Conservation (phyloP, 192 early-diverging fungal species). For the Kappamyces sp. region DNA sequence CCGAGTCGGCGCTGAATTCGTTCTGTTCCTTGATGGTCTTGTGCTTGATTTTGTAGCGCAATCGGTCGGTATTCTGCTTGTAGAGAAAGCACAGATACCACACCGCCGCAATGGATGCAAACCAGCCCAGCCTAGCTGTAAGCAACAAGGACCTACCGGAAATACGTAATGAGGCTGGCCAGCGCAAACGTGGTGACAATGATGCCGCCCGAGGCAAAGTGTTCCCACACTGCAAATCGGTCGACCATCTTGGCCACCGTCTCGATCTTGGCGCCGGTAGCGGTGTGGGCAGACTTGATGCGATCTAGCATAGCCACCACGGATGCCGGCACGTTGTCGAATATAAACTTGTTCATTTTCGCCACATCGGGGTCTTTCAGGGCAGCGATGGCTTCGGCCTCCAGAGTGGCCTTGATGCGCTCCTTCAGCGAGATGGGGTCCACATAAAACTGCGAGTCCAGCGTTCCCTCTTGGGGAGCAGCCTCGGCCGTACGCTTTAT, state of each 20-base stretch:
- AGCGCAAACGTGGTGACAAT: slow-evolving; percentile 17
- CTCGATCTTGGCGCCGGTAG: no score
- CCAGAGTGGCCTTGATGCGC: no score
- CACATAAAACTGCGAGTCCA: no score
- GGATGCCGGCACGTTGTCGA: no score
- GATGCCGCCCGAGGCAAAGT: slow-evolving; percentile 20
- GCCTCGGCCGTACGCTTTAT: no score
- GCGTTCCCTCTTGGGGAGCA: no score
- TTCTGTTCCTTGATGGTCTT: slow-evolving; percentile 16
- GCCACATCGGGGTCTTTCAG: no score
- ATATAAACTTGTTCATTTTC: no score
- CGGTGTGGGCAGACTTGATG: no score
- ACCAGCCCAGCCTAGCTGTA: neutral
- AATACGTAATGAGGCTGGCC: slow-evolving; percentile 22
- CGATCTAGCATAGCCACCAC: no score
- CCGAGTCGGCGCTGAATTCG: slow-evolving; percentile 21
- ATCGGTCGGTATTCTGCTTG: slow-evolving; percentile 16
- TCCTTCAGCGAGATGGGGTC: no score
- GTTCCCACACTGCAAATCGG: slow-evolving; percentile 23
- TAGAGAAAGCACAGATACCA: slow-evolving; percentile 21
- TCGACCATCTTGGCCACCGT: neutral
- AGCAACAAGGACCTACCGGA: slow-evolving; percentile 19
- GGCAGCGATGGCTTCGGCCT: no score
- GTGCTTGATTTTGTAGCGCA: slow-evolving; percentile 19
- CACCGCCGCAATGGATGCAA: slow-evolving; percentile 12